phyloP scores from a whole-genome alignment of 768 basidiomycete species.

The Lactifluus echinatus region DNA sequence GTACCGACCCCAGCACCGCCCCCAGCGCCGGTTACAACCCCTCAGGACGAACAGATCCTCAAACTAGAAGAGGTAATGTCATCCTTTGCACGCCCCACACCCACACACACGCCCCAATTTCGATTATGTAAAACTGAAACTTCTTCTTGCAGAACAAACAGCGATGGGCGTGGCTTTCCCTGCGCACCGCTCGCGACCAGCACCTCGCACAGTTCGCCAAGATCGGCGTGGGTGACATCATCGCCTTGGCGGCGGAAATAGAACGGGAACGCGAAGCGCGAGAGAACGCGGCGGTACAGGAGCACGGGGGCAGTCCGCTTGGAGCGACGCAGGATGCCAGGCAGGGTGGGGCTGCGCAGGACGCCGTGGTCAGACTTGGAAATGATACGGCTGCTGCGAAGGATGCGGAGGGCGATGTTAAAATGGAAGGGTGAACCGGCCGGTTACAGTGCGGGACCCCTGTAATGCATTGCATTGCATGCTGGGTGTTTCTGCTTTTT shows the following conservation, averaged over 20 bases:
- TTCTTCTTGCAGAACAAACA: conserved; percentile 53
- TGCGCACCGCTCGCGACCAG: conserved; percentile 66
- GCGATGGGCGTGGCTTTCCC: conserved; percentile 71
- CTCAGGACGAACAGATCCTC: conserved; percentile 42
- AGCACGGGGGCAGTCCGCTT: conserved; percentile 21
- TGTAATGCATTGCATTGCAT: too few relatives aligned
- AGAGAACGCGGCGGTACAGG: conserved; percentile 25
- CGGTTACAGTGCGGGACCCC: too few relatives aligned
- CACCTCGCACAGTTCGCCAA: conserved; percentile 72
- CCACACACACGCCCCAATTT: too few relatives aligned
- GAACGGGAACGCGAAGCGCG: conserved; percentile 31
- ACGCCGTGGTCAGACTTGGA: conserved; percentile 2
- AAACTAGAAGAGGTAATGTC: conserved; percentile 53
- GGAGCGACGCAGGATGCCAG: conserved; percentile 14
- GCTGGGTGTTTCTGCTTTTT: background rate
- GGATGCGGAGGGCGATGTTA: conserved; percentile 24
- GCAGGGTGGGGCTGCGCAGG: background rate
- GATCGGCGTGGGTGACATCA: conserved; percentile 71
- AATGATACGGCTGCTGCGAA: conserved; percentile 6
- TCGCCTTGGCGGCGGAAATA: conserved; percentile 27
- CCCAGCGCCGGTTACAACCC: conserved; percentile 20
- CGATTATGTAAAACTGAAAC: too few relatives aligned
- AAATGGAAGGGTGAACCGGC: conserved; percentile 23
- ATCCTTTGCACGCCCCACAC: background rate
- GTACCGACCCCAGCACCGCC: background rate